Base-by-base conservation (phyloP, 108 stramenopile genomes). In the Nannochloropsis granulata region DNA sequence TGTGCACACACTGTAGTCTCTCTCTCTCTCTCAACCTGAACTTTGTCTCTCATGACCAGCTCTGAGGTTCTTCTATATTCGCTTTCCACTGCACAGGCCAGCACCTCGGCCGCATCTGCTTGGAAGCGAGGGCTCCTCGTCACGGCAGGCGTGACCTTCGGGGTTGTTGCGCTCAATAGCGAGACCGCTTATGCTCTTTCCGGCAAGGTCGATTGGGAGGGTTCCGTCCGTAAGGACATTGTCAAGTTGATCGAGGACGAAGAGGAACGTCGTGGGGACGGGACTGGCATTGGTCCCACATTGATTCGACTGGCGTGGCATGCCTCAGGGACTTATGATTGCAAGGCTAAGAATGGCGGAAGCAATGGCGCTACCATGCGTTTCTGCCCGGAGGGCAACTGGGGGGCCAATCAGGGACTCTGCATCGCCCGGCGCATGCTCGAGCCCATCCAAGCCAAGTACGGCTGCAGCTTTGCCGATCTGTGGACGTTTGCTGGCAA, bases 261-360 rank as follows among this genome's bases (percentile, higher is more conserved):
- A 21, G 88, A 78, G 23, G 82, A 82, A n/a, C 24, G 12, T 23
- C 56, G 90, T 24, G 84, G 56, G 23, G 90, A 91, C 43, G 90
- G 90, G 43, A 84, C 89, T 23, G 80, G 82, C 34, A 88, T 91
- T 44, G 90, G 84, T 11, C 87, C 87, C 44, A 90, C 96, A 45
- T 86, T 96, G 78, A 94, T 99, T 23, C 96, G 98, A 45, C 93
- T 99, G 78, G 97, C 97, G 2, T 99, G 97, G 97, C 98, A 99
- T 85, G 93, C 94, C 80, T 93, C 96, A 11, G 88, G 88, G 25
- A 88, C 95, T 84, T 95, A 87, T 85, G 92, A 93, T 85, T 85
- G 88, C 46, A 88, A 91, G 82, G 84, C 91, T 46, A 44, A 86
- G 82, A 78, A 21, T 34, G 86, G 82, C 8, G 99, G 99, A 26